phyloP scores from a whole-genome alignment of 768 basidiomycete species.

The Kwoniella dejecticola region DNA sequence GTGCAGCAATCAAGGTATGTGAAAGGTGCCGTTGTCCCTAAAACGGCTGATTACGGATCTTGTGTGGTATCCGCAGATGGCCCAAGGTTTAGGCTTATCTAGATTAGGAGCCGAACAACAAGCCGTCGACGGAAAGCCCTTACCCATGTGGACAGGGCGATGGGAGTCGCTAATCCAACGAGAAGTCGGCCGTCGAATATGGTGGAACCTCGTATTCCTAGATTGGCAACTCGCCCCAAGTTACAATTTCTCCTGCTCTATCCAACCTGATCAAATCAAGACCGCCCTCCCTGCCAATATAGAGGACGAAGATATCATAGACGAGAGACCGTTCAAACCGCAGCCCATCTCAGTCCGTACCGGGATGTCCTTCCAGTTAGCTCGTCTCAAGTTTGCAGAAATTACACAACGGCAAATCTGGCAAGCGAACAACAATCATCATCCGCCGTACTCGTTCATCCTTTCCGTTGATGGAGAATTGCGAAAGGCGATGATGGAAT shows the following conservation, averaged over 20 bases:
- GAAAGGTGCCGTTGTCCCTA: conserved; percentile 7
- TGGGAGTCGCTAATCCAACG: conserved; percentile 56
- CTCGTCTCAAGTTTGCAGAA: conserved; percentile 52
- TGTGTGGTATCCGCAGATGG: conserved; percentile 38
- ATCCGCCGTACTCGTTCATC: conserved; percentile 55
- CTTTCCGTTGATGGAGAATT: conserved; percentile 47
- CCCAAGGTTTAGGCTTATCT: conserved; percentile 55
- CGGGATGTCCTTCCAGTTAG: conserved; percentile 55
- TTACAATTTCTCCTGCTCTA: conserved; percentile 51
- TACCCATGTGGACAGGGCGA: conserved; percentile 53
- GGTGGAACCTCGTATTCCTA: conserved; percentile 56
- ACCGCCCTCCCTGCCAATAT: conserved; percentile 55
- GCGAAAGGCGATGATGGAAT: conserved; percentile 52
- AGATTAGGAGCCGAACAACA: conserved; percentile 55
- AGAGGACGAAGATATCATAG: conserved; percentile 55
- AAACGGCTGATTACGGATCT: background rate
- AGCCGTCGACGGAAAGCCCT: conserved; percentile 37
- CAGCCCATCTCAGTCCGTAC: conserved; percentile 47
- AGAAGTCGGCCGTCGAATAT: conserved; percentile 54
- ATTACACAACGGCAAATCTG: conserved; percentile 55
- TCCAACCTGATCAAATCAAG: conserved; percentile 57
- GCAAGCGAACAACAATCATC: conserved; percentile 52
- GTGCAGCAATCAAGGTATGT: conserved; percentile 54
- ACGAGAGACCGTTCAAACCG: conserved; percentile 47
- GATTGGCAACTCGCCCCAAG: conserved; percentile 56